Evolutionary conservation across 2,329 filamentous ascomycete species (phyloP).

Genomic region (Colletotrichum sansevieriae): DNA sequence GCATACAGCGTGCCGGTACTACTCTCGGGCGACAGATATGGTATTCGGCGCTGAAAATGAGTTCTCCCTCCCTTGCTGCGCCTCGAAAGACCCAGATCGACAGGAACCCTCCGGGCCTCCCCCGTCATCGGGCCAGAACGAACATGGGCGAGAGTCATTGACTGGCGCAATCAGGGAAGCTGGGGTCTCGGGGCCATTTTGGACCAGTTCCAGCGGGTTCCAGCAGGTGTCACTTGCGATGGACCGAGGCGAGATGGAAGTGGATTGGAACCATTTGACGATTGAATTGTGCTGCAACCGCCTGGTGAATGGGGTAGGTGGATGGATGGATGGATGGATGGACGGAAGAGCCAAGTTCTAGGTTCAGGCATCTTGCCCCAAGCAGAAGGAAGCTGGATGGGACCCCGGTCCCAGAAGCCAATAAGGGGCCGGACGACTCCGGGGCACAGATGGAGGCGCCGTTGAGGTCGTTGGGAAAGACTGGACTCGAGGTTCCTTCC

Average conservation of each 20-base stretch:
- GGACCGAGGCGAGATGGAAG: slow-evolving; percentile 13
- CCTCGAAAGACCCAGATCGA: slow-evolving; percentile 39
- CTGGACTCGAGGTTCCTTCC: slow-evolving; percentile 6
- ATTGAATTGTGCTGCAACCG: slow-evolving; percentile 17
- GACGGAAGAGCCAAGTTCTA: no score
- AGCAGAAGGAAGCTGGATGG: slow-evolving; percentile 1
- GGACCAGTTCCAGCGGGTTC: slow-evolving; percentile 30
- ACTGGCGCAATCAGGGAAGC: slow-evolving; percentile 22
- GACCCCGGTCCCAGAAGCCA: slow-evolving; percentile 19
- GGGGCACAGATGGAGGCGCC: slow-evolving; percentile 25
- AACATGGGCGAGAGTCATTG: slow-evolving; percentile 37
- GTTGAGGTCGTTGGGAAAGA: slow-evolving; percentile 15
- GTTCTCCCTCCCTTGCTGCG: slow-evolving; percentile 36
- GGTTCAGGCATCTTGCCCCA: slow-evolving; percentile 18
- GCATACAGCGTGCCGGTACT: not conserved
- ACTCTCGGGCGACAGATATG: slow-evolving; percentile 4
- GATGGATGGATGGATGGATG: no score
- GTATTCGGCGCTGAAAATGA: slow-evolving; percentile 22
- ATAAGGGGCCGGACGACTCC: slow-evolving; percentile 26
- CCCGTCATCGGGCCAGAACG: slow-evolving; percentile 29
- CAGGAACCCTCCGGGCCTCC: slow-evolving; percentile 25
- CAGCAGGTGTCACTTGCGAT: slow-evolving; percentile 23
- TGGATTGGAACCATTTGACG: slow-evolving; percentile 4
- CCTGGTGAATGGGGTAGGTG: no score
- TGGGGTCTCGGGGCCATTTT: slow-evolving; percentile 1